Base-by-base conservation (phyloP, 139 green algal genomes). In the Mesotaenium endlicherianum region DNA sequence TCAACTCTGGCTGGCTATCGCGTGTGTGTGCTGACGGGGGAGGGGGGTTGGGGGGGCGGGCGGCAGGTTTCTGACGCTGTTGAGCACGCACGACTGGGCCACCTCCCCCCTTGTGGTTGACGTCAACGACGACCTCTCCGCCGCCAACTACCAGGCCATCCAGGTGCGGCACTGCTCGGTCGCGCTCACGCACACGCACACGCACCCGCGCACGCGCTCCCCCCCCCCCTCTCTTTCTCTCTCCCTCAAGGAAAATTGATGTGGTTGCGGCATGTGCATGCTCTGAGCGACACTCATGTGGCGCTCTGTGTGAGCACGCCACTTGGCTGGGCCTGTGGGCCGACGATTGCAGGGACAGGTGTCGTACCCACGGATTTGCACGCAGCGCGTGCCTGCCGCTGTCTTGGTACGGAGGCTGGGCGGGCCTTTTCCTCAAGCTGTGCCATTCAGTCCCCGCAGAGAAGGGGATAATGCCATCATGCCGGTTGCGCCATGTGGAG, bases 91-190 rank as follows among this genome's bases (percentile, higher is more conserved):
- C 31, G 77, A 86, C 38, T 88, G 83, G 83, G 41, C 40, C 39
- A 39, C 17, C 14, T n/a, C 39, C 40, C 83, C 83, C n/a, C 75
- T 88, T 6, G 85, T 88, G 17, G 83, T 88, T 40, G 83, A 88
- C 34, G 67, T 88, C 20, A 88, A 86, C 39, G 31, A 40, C 31
- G 30, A 69, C 20, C 38, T 88, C 42, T 68, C 77, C 30, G 53
- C 17, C 30, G n/a, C 17, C 6, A 17, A 82, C 38, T 53, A 40
- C 17, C 71, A 80, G 38, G 38, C 41, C 20, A 80, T 80, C 11
- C 71, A 80, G 50, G 71, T 80, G 55, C 41, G 60, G 20, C 60
- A 36, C 43, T 6, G 6, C 60, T 47, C 60, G 5, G 41, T 20
- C 26, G 53, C 26, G 20, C 26, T 64, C 26, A 64, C n/a, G 53